A percentile compares a stretch with the other conserved stretches of the same genome.
Conservation (phyloP, 1,284 basidiomycete species). For the Naganishia liquefaciens region DNA sequence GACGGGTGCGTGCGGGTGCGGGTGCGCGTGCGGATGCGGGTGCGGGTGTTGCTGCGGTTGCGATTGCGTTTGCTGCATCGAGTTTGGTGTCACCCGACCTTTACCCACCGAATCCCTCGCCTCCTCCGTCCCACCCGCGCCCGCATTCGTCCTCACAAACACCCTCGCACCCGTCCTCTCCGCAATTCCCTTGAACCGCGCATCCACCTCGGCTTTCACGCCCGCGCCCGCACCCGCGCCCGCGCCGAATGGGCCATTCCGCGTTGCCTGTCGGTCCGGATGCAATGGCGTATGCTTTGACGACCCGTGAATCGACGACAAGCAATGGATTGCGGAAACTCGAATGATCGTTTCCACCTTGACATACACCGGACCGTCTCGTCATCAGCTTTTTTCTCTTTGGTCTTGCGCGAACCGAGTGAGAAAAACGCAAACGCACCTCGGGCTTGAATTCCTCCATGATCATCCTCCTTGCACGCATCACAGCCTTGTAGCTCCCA, state of each 20-base stretch:
- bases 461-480: conserved; percentile 12
- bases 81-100: background rate
- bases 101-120: no score
- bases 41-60: background rate
- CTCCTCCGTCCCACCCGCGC: no score
- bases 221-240: background rate
- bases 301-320: conserved; percentile 12
- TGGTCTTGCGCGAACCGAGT: no score
- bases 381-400: no score
- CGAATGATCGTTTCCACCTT: conserved; percentile 5
- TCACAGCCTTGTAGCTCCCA: conserved; percentile 15
- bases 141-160: background rate
- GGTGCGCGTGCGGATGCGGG: background rate
- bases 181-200: background rate
- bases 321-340: conserved; percentile 12
- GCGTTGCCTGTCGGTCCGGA: no score
- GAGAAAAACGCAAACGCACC: conserved; percentile 6
- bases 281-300: conserved; percentile 11
- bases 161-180: conserved; percentile 11
- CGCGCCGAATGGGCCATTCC: no score
- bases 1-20: background rate
- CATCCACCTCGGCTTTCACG: conserved; percentile 6
- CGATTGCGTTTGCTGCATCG: background rate
- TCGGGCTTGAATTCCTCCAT: conserved; percentile 4
- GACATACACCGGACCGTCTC: no score